phyloP scores from a whole-genome alignment of 2,329 filamentous ascomycete genomes.

The Diaporthe humulicola region DNA sequence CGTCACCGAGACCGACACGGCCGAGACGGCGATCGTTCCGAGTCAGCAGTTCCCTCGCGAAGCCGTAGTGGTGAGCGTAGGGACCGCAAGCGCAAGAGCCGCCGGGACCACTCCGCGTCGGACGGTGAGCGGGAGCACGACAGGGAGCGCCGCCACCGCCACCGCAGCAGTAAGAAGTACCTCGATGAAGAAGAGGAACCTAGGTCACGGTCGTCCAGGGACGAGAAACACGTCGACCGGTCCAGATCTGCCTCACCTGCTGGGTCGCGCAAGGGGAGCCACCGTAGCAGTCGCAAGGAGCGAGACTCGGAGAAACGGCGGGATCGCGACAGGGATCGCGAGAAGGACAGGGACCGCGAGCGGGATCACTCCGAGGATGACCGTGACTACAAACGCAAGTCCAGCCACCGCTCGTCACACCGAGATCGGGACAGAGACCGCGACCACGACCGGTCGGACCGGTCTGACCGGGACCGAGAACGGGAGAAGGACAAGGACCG shows the following conservation, averaged over 20 bases:
- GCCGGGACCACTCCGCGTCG: conserved; percentile 36
- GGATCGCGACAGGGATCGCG: conserved; percentile 45
- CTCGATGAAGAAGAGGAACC: conserved; percentile 38
- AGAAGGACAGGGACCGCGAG: conserved; percentile 47
- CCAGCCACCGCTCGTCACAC: conserved; percentile 34
- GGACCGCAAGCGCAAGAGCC: conserved; percentile 40
- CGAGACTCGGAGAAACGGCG: conserved; percentile 41
- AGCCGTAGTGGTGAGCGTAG: conserved; percentile 38
- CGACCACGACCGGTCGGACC: conserved; percentile 39
- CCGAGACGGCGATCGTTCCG: conserved; percentile 34
- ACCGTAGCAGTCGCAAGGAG: conserved; percentile 42
- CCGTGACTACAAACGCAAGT: conserved; percentile 41
- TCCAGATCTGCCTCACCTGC: conserved; percentile 43
- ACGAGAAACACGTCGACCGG: conserved; percentile 40
- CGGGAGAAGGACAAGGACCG: conserved; percentile 53
- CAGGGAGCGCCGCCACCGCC: conserved; percentile 36
- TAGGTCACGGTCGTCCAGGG: conserved; percentile 35
- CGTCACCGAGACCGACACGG: conserved; percentile 37
- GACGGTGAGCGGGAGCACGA: conserved; percentile 40
- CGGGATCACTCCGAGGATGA: conserved; percentile 42
- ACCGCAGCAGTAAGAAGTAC: conserved; percentile 40
- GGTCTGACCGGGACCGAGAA: conserved; percentile 40
- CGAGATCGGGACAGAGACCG: conserved; percentile 32
- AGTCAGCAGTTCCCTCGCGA: conserved; percentile 27
- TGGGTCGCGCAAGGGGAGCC: conserved; percentile 39